Conservation (phyloP, 2,329 filamentous ascomycete genomes). For the Lachnellula cervina region DNA sequence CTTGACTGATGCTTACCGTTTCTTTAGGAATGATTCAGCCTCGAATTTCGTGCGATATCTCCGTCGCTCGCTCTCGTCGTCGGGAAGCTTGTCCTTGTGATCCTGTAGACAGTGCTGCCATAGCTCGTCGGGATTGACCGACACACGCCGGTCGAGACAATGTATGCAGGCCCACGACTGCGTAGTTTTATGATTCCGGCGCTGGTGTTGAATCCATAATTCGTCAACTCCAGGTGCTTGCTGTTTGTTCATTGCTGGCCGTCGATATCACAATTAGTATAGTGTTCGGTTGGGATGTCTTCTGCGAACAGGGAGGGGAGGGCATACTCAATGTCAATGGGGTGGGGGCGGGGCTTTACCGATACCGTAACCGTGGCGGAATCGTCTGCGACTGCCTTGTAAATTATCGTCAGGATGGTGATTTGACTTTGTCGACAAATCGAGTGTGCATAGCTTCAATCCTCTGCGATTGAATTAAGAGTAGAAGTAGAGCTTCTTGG, state of each 20-base stretch:
- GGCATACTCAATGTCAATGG: background rate
- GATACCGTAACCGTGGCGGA: no score
- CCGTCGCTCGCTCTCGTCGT: slow-evolving; percentile 4
- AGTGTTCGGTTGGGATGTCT: background rate
- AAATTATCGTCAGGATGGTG: no score
- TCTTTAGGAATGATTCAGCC: slow-evolving; percentile 11
- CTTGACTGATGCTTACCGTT: background rate
- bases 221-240: slow-evolving; percentile 10
- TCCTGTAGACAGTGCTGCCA: slow-evolving; percentile 18
- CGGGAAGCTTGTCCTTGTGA: slow-evolving; percentile 18
- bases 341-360: no score
- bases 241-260: background rate
- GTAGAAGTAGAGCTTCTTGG: no score
- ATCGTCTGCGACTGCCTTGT: no score
- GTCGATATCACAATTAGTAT: background rate
- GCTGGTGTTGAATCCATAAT: slow-evolving; percentile 22
- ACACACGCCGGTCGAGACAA: slow-evolving; percentile 18
- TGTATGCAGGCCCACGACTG: slow-evolving; percentile 17
- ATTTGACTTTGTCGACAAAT: no score
- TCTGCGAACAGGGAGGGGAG: no score
- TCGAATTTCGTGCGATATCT: slow-evolving; percentile 12
- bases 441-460: no score
- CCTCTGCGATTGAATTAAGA: no score
- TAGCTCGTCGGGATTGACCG: slow-evolving; percentile 5
- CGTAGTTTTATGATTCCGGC: slow-evolving; percentile 16